Evolutionary conservation across 805 yeast species (phyloP), one percentile per base, ranked within the genome.

Genomic region (Kazachstania africana): DNA sequence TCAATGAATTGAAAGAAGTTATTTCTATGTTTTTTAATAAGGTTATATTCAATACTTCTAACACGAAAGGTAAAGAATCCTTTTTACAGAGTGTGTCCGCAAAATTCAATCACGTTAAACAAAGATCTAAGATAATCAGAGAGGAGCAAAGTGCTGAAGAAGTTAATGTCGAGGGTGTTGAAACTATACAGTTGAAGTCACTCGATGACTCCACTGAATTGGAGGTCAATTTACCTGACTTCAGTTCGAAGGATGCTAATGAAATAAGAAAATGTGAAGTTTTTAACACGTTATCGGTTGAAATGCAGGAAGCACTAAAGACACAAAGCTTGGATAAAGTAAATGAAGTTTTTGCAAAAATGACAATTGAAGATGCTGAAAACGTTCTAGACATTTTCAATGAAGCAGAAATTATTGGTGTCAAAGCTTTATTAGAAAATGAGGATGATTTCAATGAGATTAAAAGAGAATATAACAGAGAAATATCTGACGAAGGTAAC

Each of bases 181-280:
- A 77, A 35, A 75, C 78, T 37, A 85, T 88, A 42, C 98, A 88
- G 59, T 65, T 88, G 50, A 81, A 81, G 49, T 74, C 95, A 0
- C 68, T 87, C 36, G 97, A 88, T 55, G 94, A 91, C 26, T 68
- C 75, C 36, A 72, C 85, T 2, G 76, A 78, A 53, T 64, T 88
- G 27, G 66, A 72, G 29, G 83, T 88, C 10, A 68, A 65, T 36
- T 58, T 82, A 12, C 95, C 95, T 5, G 57, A 63, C 38, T 69
- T 68, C n/a, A 57, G 67, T 4, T 65, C 67, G 3, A 59, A 53
- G 14, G 72, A 70, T 32, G 58, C 59, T 0, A 61, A 57, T 26
- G 70, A 65, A 34, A 31, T 42, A 14, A 52, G 39, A 26, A 60
- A 63, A 27, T 76, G 68, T 48, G 69, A 70, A 34, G 57, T 67